phyloP scores from a whole-genome alignment of 2,329 filamentous ascomycete species.

The Aspergillus jensenii region DNA sequence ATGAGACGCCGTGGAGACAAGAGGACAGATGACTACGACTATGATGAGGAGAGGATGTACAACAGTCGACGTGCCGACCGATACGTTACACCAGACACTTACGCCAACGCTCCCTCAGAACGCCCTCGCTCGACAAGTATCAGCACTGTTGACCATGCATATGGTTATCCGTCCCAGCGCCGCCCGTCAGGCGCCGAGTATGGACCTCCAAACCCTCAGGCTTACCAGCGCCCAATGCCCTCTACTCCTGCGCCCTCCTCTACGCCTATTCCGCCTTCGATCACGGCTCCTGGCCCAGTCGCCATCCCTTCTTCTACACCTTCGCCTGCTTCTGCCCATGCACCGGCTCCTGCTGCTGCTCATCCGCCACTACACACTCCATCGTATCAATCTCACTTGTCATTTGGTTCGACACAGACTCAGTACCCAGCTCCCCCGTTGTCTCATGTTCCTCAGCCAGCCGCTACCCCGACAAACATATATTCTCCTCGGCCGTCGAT shows the following conservation, averaged over 20 bases:
- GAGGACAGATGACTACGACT: constrained; percentile 66
- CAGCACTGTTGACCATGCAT: constrained; percentile 52
- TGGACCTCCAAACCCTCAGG: constrained; percentile 31
- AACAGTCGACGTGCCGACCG: constrained; percentile 44
- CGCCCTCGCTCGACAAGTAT: constrained; percentile 63
- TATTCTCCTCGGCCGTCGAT: constrained; percentile 39
- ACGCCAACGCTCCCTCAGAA: constrained; percentile 45
- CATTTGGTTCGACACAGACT: constrained; percentile 41
- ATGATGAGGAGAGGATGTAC: constrained; percentile 55
- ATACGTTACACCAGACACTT: constrained; percentile 52
- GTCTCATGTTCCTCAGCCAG: constrained; percentile 44
- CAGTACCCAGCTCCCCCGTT: constrained; percentile 45
- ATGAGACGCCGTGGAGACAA: constrained; percentile 84
- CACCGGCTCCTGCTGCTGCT: constrained; percentile 30
- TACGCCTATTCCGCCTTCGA: constrained; percentile 36
- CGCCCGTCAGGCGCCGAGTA: constrained; percentile 53
- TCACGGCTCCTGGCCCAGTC: constrained; percentile 23
- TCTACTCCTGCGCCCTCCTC: constrained; percentile 34
- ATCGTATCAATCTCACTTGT: constrained; percentile 41
- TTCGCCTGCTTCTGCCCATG: constrained; percentile 14
- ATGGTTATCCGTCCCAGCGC: constrained; percentile 44
- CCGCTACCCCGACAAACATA: constrained; percentile 32
- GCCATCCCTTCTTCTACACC: constrained; percentile 26
- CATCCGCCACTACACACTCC: constrained; percentile 15
- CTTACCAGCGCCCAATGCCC: constrained; percentile 35